Evolutionary conservation across 83 land plant genomes (phyloP).

Genomic region (Isoetes engelmannii): DNA sequence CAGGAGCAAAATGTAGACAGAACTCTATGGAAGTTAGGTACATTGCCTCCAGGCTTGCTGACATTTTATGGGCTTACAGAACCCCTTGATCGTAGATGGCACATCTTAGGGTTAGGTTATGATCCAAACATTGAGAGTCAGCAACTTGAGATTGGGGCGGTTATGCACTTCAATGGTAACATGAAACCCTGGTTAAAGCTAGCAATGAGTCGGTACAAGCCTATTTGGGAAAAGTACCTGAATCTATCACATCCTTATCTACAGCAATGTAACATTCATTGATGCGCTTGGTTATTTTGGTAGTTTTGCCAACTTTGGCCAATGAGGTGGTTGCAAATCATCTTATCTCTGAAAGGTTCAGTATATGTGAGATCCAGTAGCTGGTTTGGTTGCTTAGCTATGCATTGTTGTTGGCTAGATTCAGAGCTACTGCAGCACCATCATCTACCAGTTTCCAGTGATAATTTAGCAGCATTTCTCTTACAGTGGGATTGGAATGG

Average conservation of each 20-base stretch:
- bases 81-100: conserved; percentile 32
- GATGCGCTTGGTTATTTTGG: background rate
- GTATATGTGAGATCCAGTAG: no score
- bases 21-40: conserved; percentile 35
- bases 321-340: no score
- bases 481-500: no score
- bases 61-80: conserved; percentile 35
- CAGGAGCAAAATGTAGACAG: conserved; percentile 24
- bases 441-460: no score
- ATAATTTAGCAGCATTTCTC: no score
- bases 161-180: conserved; percentile 36
- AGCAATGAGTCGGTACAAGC: conserved; percentile 24
- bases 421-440: no score
- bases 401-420: no score
- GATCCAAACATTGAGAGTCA: conserved; percentile 32
- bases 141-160: conserved; percentile 27
- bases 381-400: no score
- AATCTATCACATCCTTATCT: conserved; percentile 16
- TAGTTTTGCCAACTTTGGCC: no score
- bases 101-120: conserved; percentile 33
- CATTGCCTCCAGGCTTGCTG: conserved; percentile 36
- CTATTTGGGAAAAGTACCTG: conserved; percentile 35
- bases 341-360: no score
- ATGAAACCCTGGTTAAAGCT: conserved; percentile 25
- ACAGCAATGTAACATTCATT: conserved; percentile 2